phyloP scores from a whole-genome alignment of 129 eudicot genomes.

The Centrapalus pauciflorus region DNA sequence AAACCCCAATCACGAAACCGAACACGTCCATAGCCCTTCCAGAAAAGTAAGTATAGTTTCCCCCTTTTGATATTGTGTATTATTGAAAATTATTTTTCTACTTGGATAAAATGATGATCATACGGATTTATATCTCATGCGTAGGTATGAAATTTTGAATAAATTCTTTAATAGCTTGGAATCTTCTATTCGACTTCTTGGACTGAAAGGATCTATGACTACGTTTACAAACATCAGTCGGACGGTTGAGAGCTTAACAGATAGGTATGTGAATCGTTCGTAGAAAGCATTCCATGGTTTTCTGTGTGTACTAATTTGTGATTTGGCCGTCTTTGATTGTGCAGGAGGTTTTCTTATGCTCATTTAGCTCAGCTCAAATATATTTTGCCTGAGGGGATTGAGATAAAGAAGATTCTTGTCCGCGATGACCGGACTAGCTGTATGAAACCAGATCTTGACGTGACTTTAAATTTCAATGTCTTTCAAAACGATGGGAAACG shows the following conservation, averaged over 20 bases:
- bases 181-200: conserved; percentile 53
- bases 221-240: conserved; percentile 56
- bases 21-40: conserved; percentile 27
- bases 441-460: conserved; percentile 73
- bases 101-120: not conserved
- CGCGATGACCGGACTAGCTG: conserved; percentile 68
- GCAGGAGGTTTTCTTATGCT: conserved; percentile 65
- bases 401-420: conserved; percentile 50
- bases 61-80: not conserved
- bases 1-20: conserved; percentile 18
- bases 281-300: not conserved
- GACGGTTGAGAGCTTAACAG: conserved; percentile 56
- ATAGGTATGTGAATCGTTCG: conserved; percentile 40
- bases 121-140: not conserved
- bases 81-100: not conserved
- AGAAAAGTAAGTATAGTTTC: conserved; percentile 42
- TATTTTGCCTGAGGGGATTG: conserved; percentile 76
- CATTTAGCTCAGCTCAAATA: conserved; percentile 79
- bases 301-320: not conserved
- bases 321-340: not conserved
- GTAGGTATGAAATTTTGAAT: conserved; percentile 65
- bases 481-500: conserved; percentile 31
- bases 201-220: conserved; percentile 41
- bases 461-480: conserved; percentile 37
- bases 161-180: conserved; percentile 62